phyloP scores from a whole-genome alignment of 2,329 filamentous ascomycete genomes.

The Meredithiella fracta region DNA sequence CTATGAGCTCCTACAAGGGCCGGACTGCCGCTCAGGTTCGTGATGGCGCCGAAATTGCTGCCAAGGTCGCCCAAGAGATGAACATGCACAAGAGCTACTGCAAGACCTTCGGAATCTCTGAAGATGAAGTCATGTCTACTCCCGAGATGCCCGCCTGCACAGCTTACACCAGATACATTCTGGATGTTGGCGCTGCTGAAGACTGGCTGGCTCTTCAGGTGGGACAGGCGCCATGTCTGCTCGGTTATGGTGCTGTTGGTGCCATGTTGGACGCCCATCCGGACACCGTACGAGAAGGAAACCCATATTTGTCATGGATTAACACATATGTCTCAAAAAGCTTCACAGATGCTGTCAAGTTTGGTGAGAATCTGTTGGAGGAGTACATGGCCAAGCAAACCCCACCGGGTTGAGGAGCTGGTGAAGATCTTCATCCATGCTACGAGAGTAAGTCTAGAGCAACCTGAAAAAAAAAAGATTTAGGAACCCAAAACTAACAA shows the following conservation, averaged over 20 bases:
- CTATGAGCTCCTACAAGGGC: conserved; percentile 71
- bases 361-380: conserved; percentile 60
- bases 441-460: conserved; percentile 46
- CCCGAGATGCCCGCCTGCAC: conserved; percentile 48
- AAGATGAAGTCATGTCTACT: conserved; percentile 52
- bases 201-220: conserved; percentile 81
- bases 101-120: conserved; percentile 58
- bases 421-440: conserved; percentile 72
- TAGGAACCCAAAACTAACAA: background rate
- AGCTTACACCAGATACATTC: conserved; percentile 65
- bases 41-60: conserved; percentile 39
- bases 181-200: conserved; percentile 74
- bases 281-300: conserved; percentile 44
- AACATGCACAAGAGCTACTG: conserved; percentile 71
- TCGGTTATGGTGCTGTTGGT: conserved; percentile 77
- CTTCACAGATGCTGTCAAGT: conserved; percentile 53
- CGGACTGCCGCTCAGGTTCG: conserved; percentile 57
- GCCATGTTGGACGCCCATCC: conserved; percentile 48
- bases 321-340: conserved; percentile 73
- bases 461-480: background rate
- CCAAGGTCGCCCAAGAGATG: conserved; percentile 66
- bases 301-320: conserved; percentile 81
- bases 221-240: conserved; percentile 67
- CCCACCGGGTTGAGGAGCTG: conserved; percentile 61
- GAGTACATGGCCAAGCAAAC: conserved; percentile 57